Conservation (phyloP, 768 basidiomycete species). For the Rhodotorula babjevae region DNA sequence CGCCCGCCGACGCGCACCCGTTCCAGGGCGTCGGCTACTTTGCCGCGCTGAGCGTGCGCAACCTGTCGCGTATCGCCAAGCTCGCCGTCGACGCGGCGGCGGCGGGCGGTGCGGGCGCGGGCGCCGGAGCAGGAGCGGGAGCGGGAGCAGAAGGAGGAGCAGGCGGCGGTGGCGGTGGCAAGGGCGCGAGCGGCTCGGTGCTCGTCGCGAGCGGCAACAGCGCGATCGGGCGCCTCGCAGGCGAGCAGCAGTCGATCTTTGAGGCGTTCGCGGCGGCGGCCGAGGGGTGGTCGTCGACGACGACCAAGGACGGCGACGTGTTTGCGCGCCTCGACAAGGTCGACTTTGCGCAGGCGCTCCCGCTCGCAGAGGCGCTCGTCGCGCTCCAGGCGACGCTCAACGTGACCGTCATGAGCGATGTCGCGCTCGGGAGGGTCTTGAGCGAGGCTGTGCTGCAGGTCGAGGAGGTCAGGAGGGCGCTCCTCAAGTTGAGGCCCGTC, state of each 20-base stretch:
- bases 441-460: conserved; percentile 21
- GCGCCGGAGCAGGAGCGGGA: no score
- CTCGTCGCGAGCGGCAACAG: conserved; percentile 21
- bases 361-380: conserved; percentile 21
- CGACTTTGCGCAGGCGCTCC: conserved; percentile 15
- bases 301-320: conserved; percentile 3
- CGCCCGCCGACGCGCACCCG: neutral
- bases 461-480: neutral
- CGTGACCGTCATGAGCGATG: conserved; percentile 28
- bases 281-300: conserved; percentile 4
- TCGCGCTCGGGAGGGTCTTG: conserved; percentile 31
- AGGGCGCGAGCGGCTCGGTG: neutral
- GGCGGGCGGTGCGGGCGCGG: neutral
- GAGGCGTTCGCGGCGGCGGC: conserved; percentile 32
- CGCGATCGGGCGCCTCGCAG: conserved; percentile 22
- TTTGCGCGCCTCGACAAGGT: conserved; percentile 25
- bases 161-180: neutral
- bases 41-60: conserved; percentile 33
- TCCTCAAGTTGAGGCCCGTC: neutral
- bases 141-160: neutral
- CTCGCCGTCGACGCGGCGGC: conserved; percentile 15
- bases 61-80: conserved; percentile 28
- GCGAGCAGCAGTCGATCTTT: conserved; percentile 32
- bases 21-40: conserved; percentile 8
- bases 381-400: conserved; percentile 14